phyloP scores from a whole-genome alignment of 179 eudicot species.

The Carnegiea gigantea region DNA sequence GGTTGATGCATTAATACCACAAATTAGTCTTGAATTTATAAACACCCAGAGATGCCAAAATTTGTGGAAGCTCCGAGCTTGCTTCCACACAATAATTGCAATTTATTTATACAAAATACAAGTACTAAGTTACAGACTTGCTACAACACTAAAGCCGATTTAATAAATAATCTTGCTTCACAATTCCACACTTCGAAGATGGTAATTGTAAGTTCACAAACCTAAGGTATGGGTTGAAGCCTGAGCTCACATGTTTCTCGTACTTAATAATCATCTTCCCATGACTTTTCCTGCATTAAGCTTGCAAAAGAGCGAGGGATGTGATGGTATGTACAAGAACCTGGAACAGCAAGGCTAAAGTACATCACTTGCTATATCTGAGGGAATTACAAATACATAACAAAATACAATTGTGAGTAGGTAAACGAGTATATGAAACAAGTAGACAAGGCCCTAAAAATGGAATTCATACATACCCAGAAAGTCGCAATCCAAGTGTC shows the following conservation, averaged over 20 bases:
- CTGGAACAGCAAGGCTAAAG: background rate
- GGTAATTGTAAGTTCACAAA: background rate
- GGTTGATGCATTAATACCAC: background rate
- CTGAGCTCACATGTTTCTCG: background rate
- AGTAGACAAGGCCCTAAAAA: background rate
- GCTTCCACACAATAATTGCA: conserved; percentile 6
- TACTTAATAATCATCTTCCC: conserved; percentile 11
- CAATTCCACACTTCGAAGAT: background rate
- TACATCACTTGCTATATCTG: conserved; percentile 1
- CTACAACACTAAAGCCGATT: conserved; percentile 15
- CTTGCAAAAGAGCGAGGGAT: background rate
- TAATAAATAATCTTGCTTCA: conserved; percentile 5
- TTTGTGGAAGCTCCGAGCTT: conserved; percentile 16
- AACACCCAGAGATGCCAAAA: conserved; percentile 15
- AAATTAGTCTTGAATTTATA: background rate
- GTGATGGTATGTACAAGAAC: background rate
- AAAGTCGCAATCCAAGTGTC: background rate
- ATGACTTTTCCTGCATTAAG: conserved; percentile 1
- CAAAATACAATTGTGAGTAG: background rate
- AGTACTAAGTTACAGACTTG: background rate
- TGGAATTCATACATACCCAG: background rate
- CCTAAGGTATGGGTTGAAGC: background rate
- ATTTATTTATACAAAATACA: conserved; percentile 25
- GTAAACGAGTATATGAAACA: background rate
- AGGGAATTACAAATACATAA: background rate